Evolutionary conservation across 352 stramenopile species (phyloP), one percentile per base, ranked within the genome.

Genomic region (Halophytophthora polymorphica): DNA sequence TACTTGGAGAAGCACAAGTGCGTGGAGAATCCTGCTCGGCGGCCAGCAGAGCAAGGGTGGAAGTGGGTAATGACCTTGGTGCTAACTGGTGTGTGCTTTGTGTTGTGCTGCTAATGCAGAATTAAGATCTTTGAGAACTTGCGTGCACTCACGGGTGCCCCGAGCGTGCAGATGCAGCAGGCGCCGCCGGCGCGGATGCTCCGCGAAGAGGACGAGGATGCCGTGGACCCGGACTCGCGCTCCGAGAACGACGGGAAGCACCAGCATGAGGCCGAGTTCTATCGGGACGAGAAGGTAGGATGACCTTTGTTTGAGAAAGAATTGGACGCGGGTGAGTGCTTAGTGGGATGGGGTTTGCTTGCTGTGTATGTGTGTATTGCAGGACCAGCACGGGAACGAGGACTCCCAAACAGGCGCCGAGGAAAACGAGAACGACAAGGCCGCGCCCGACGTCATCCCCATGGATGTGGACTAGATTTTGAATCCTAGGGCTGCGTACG

Each of bases 1-100:
- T 95, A 95, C 45, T 57, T 93, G 36, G 81, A 95, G 29, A 77
- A 93, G 45, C 88, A 84, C 67, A 95, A 88, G 83, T 91, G 77
- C 49, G 74, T 77, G 2, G 15, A 41, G 3, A 7, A 2, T 48
- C 7, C 2, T 8, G 18, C n/a, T 40, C 7, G 2, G 14, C 19
- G 37, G 25, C 25, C 25, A 31, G 25, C 25, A 31, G 4, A 8
- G 6, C 4, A 19, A n/a, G 45, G 13, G 10, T 21, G 14, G 0
- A 10, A 33, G 6, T 36, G 5, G 38, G 23, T 18, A 29, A 14
- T 11, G 33, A n/a, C 23, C 11, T 38, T 23, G 18, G 19, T 59
- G 14, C 25, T 62, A 47, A 53, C n/a, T 47, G 2, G 22, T 17
- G 5, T 46, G 1, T 22, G 4, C 41, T 18, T 49, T 31, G 39